Percentiles rank a stretch among this genome's conserved stretches.
These are phyloP conservation scores for Zalaria sp. DNA, from an alignment of 2,329 filamentous ascomycete genomes.

Conservation along the genomic window DNA sequence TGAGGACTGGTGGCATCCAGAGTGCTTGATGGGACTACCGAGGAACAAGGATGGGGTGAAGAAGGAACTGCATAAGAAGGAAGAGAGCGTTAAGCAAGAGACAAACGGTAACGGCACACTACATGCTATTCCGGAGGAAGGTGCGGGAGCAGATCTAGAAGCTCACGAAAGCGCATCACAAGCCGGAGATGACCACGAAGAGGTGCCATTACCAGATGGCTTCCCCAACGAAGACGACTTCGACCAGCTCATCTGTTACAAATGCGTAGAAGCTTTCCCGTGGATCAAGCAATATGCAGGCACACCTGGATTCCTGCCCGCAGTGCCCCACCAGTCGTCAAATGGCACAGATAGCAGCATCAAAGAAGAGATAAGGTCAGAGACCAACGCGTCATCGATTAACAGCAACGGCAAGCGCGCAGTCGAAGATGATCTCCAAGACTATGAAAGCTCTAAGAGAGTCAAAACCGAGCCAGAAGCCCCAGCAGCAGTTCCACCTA, in stretches of 20 bases:
- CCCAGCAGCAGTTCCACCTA: constrained; percentile 7
- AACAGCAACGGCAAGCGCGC: constrained; percentile 28
- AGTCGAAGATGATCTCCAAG: constrained; percentile 21
- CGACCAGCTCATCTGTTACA: constrained; percentile 83
- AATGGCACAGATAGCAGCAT: background rate
- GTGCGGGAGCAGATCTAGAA: constrained; percentile 33
- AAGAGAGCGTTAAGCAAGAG: constrained; percentile 8
- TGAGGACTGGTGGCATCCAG: constrained; percentile 96
- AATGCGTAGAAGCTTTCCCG: constrained; percentile 72
- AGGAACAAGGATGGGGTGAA: constrained; percentile 45
- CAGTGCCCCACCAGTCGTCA: constrained; percentile 35
- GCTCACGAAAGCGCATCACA: constrained; percentile 23
- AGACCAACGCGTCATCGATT: too few species aligned
- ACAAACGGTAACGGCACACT: constrained; percentile 7
- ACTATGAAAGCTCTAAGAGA: background rate
- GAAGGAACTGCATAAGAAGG: constrained; percentile 3
- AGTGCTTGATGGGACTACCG: constrained; percentile 72
- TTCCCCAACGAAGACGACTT: constrained; percentile 87
- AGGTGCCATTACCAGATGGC: constrained; percentile 59
- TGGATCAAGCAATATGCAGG: constrained; percentile 89
- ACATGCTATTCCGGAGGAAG: constrained; percentile 15
- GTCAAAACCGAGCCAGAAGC: background rate
- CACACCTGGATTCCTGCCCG: constrained; percentile 61
- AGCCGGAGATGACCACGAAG: constrained; percentile 24
- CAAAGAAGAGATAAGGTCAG: too few species aligned